A percentile compares a stretch with the other conserved stretches of the same genome.
Conservation (phyloP, 2,329 filamentous ascomycete species). For the Cercospora sojina region DNA sequence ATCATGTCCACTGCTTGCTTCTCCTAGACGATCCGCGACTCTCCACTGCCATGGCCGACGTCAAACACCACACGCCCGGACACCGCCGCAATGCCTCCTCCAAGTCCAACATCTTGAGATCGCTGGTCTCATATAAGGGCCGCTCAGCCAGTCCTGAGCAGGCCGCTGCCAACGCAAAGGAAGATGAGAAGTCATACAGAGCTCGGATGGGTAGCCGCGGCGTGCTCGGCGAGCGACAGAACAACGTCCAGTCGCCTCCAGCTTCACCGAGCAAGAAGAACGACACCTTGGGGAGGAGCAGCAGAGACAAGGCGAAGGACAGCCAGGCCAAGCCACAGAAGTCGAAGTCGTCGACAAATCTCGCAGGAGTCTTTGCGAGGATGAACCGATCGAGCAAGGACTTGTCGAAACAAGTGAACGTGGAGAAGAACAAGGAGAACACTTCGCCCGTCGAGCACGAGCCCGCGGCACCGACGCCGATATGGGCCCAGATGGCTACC, state of each 20-base stretch:
- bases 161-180: constrained; percentile 40
- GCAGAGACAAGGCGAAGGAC: constrained; percentile 44
- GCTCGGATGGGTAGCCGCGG: constrained; percentile 41
- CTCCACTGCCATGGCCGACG: constrained; percentile 15
- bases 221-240: constrained; percentile 36
- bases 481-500: constrained; percentile 73
- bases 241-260: constrained; percentile 37
- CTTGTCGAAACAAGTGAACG: constrained; percentile 53
- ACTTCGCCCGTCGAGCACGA: constrained; percentile 57
- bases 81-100: constrained; percentile 35
- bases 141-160: constrained; percentile 48
- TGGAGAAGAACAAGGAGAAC: constrained; percentile 76
- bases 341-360: constrained; percentile 77
- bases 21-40: background rate
- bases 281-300: constrained; percentile 22
- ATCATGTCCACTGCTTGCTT: constrained; percentile 8
- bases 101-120: constrained; percentile 51
- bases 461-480: constrained; percentile 59
- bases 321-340: constrained; percentile 54
- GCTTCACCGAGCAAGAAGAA: constrained; percentile 33
- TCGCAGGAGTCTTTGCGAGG: constrained; percentile 73
- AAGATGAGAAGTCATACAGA: constrained; percentile 29
- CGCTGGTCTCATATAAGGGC: constrained; percentile 53
- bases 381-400: constrained; percentile 67
- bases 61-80: constrained; percentile 14